Evolutionary conservation across 371 early-diverging fungal species (phyloP).

Genomic region (Syncephalastrum sp.): DNA sequence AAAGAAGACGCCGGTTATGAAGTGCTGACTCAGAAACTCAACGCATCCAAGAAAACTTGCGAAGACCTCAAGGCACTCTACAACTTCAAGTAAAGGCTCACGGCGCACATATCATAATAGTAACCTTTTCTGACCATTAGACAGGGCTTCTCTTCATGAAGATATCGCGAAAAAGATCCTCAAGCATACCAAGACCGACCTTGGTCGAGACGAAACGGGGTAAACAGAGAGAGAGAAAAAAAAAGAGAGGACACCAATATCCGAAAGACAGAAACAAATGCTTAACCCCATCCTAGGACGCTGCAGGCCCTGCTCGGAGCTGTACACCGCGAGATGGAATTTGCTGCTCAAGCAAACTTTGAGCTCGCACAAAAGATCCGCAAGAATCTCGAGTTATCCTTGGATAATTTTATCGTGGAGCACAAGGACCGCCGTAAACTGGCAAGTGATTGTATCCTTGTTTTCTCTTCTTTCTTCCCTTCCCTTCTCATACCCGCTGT

Average conservation of each 20-base stretch:
- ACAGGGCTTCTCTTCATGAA: slow-evolving; percentile 79
- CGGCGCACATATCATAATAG: background rate
- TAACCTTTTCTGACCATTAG: background rate
- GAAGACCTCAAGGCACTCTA: slow-evolving; percentile 65
- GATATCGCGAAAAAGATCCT: slow-evolving; percentile 81
- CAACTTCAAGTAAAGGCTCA: slow-evolving; percentile 25
- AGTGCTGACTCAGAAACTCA: slow-evolving; percentile 78
- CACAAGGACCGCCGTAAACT: slow-evolving; percentile 78
- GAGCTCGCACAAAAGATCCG: slow-evolving; percentile 80
- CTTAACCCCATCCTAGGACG: slow-evolving; percentile 42
- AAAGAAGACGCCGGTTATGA: slow-evolving; percentile 85
- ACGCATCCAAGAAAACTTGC: slow-evolving; percentile 81
- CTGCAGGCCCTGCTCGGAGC: slow-evolving; percentile 66
- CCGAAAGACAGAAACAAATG: background rate
- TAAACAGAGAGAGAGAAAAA: slow-evolving; percentile 24
- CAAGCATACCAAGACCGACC: slow-evolving; percentile 73
- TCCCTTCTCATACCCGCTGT: background rate
- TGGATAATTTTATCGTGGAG: slow-evolving; percentile 73
- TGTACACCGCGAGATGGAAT: slow-evolving; percentile 79
- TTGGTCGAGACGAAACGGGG: slow-evolving; percentile 90
- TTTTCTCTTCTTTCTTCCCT: background rate
- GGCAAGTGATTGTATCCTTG: slow-evolving; percentile 23
- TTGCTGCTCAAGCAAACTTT: slow-evolving; percentile 70
- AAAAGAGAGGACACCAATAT: background rate
- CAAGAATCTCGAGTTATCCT: slow-evolving; percentile 70